Evolutionary conservation across 2,329 filamentous ascomycete species (phyloP), one percentile per base, ranked within the genome.

Genomic region (Paraphaeosphaeria sporulosa): DNA sequence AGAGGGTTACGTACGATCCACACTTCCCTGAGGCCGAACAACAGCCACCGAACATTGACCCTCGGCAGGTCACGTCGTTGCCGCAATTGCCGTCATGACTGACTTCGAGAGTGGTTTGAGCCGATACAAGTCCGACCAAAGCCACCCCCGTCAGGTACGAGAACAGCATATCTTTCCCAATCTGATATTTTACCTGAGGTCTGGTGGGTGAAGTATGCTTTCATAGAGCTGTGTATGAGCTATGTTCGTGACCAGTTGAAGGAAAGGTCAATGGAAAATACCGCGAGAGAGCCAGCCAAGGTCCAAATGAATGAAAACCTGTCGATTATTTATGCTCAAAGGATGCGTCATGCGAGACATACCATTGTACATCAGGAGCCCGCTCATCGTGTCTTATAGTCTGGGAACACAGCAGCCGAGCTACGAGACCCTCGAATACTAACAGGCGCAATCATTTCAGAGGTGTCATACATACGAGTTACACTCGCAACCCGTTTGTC

Each of bases 71-170:
- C n/a, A n/a, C n/a, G n/a, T n/a, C n/a, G n/a, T n/a, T n/a, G n/a
- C n/a, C n/a, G n/a, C n/a, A 76, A 12, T 36, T 43, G 32, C 65
- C 65, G 53, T 65, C 59, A 42, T 49, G 55, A 48, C 54, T 61
- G n/a, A 46, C 36, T 42, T 34, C 34, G 5, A 48, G 27, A 40
- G n/a, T 38, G 9, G 34, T 21, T 19, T 42, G 34, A 19, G 50
- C 38, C 8, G 36, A 19, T 27, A n/a, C 21, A 40, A 43, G 8
- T n/a, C n/a, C 21, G n/a, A 43, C 23, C 50, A 9, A 54, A 43
- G 10, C 52, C 13, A 49, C 30, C 27, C 42, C 8, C 43, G 19
- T 25, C n/a, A 50, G 9, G 21, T 27, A 30, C 54, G 38, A 27
- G 1, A 47, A 21, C 44, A 47, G 17, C 44, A 47, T 47, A 21